Conservation (phyloP, 2,329 filamentous ascomycete genomes). For the Fusarium vanettenii region DNA sequence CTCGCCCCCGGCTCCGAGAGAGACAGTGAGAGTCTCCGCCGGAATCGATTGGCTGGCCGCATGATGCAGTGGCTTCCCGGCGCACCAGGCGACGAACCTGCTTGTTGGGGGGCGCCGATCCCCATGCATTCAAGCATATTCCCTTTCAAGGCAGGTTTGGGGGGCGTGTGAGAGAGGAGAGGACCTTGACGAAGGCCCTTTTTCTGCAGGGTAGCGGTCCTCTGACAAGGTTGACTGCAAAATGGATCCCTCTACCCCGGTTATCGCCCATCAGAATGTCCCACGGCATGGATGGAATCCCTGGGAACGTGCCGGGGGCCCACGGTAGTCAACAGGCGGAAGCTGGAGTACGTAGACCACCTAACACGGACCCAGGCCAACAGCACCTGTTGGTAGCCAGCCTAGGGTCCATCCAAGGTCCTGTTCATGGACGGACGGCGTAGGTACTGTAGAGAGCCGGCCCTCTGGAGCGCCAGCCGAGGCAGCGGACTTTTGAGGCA, state of each 20-base stretch:
- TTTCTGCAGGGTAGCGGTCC: conserved; percentile 31
- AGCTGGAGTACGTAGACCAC: conserved; percentile 24
- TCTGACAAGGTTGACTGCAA: conserved; percentile 12
- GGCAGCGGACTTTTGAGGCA: conserved; percentile 24
- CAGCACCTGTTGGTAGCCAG: background rate
- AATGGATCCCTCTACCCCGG: conserved; percentile 16
- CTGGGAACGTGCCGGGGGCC: conserved; percentile 22
- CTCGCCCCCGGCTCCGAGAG: conserved; percentile 28
- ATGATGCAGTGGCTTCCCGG: conserved; percentile 38
- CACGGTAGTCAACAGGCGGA: conserved; percentile 10
- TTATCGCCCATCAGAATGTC: conserved; percentile 23
- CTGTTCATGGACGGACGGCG: background rate
- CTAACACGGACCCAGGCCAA: conserved; percentile 26
- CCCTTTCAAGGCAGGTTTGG: conserved; percentile 20
- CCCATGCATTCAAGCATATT: conserved; percentile 34
- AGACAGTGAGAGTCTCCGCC: background rate
- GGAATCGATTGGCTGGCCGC: conserved; percentile 35
- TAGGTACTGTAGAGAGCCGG: conserved; percentile 6
- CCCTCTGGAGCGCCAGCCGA: conserved; percentile 32
- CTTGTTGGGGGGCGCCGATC: conserved; percentile 39
- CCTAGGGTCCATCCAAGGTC: conserved; percentile 13
- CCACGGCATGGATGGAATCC: conserved; percentile 26
- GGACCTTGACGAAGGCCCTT: background rate
- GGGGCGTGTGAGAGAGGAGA: conserved; percentile 2
- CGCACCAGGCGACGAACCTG: conserved; percentile 32